Base-by-base conservation (phyloP, 768 basidiomycete species). In the Naganishia onofrii region DNA sequence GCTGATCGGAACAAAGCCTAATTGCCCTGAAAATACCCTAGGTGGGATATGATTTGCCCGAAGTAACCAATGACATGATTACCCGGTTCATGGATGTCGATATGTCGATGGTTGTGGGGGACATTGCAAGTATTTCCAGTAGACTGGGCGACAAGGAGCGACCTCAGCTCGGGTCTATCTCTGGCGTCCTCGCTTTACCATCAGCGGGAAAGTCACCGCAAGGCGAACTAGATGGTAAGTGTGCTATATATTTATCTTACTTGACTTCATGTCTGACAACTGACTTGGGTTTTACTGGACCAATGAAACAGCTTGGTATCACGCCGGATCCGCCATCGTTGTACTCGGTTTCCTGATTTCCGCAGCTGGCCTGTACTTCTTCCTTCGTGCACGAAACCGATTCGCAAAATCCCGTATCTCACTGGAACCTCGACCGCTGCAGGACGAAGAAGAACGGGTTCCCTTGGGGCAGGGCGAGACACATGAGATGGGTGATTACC, bases 61-160 rank as follows among this genome's bases (percentile, higher is more conserved):
- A 91, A 64, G 87, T 89, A 23, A 84, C 94, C 3, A 93, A 97
- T 79, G 96, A 99, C 81, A 97, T 98, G 96, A 95, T 99, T 74
- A 87, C 96, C 48, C 91, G 96, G 17, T 99, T 99, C 84, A 92
- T 97, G 89, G 89, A 87, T 63, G 87, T 93, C 70, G 89, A 98
- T 83, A 91, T 95, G 75, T 86, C 89, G 29, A 85, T 87, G 1
- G 85, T 97, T 69, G 83, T 88, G 1, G 92, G 90, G 28, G 88
- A 90, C 36, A 88, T 91, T 0, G 92, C 92, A 2, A 84, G 82
- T 64, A 89, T 94, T 68, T 89, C 92, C 17, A 92, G 90, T 70
- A 87, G 86, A 46, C 84, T 99, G 31, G 96, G 94, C 15, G 84
- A 84, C 51, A 83, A 86, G 38, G 82, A 82, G n/a, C 90, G 93